Percentiles rank a stretch among this genome's conserved stretches.
Evolutionary conservation across 257 asterid genomes (phyloP).

Genomic region (Primulina tabacum): DNA sequence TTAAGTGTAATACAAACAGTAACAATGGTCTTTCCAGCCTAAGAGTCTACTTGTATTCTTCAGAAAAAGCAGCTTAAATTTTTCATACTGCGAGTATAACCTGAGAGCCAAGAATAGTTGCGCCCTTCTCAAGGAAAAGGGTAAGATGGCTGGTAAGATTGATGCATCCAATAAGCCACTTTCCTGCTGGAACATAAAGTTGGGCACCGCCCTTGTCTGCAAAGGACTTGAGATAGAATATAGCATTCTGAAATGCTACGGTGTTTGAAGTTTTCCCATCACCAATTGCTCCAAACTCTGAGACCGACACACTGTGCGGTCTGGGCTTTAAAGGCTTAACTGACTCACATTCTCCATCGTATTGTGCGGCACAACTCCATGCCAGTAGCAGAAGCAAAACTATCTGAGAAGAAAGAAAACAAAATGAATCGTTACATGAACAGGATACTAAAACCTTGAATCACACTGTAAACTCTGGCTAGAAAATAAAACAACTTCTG

Average conservation of each 20-base stretch:
- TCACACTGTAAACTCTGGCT: neutral
- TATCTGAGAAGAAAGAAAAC: slow-evolving; percentile 46
- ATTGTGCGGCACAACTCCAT: slow-evolving; percentile 35
- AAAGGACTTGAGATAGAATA: slow-evolving; percentile 89
- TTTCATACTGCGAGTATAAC: slow-evolving; percentile 28
- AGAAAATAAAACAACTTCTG: neutral
- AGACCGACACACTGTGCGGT: slow-evolving; percentile 95
- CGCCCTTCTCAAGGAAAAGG: slow-evolving; percentile 84
- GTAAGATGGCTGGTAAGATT: slow-evolving; percentile 97
- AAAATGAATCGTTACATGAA: slow-evolving; percentile 19
- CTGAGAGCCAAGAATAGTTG: slow-evolving; percentile 86
- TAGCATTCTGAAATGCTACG: slow-evolving; percentile 93
- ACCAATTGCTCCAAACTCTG: slow-evolving; percentile 94
- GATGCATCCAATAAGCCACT: slow-evolving; percentile 85
- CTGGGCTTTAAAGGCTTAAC: slow-evolving; percentile 70
- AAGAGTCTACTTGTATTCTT: neutral
- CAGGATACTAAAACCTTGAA: neutral
- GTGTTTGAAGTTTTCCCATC: slow-evolving; percentile 87
- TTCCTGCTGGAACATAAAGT: slow-evolving; percentile 89
- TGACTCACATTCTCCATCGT: slow-evolving; percentile 66
- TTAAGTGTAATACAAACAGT: neutral
- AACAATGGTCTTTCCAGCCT: neutral
- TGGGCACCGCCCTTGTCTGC: slow-evolving; percentile 98
- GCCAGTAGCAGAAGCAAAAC: slow-evolving; percentile 59
- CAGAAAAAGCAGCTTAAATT: neutral